phyloP scores from a whole-genome alignment of 148 eudicot species.

The Amaranthus cruentus region DNA sequence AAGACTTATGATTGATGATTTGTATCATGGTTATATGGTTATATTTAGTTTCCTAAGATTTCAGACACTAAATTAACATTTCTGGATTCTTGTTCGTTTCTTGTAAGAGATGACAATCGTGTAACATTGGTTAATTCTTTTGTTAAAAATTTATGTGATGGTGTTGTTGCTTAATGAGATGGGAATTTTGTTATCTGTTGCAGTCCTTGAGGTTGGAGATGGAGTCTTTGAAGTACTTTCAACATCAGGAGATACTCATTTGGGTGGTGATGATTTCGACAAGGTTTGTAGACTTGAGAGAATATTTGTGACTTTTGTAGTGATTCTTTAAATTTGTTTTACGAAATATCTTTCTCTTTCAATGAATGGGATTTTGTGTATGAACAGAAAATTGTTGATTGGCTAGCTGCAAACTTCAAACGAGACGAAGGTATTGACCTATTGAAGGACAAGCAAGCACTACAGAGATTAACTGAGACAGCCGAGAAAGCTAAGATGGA shows the following conservation, averaged over 20 bases:
- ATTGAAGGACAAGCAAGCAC: constrained; percentile 95
- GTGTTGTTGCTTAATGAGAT: neutral
- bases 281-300: constrained; percentile 41
- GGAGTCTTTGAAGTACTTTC: constrained; percentile 99
- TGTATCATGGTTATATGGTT: too few relatives aligned
- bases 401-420: constrained; percentile 83
- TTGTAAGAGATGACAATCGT: neutral
- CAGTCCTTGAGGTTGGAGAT: constrained; percentile 98
- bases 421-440: constrained; percentile 90
- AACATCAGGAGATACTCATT: constrained; percentile 95
- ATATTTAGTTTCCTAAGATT: too few relatives aligned
- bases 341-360: neutral
- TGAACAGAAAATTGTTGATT: constrained; percentile 88
- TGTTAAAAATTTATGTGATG: neutral
- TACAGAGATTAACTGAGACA: constrained; percentile 89
- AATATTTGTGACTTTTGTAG: neutral
- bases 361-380: neutral
- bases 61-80: too few relatives aligned
- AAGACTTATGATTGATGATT: too few relatives aligned
- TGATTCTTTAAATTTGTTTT: neutral
- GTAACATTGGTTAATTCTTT: neutral
- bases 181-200: constrained; percentile 5
- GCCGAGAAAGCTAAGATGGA: constrained; percentile 99
- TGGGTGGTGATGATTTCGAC: constrained; percentile 99
- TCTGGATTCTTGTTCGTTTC: neutral